Evolutionary conservation across 768 basidiomycete species (phyloP).

Genomic region (Podaxis sp.): DNA sequence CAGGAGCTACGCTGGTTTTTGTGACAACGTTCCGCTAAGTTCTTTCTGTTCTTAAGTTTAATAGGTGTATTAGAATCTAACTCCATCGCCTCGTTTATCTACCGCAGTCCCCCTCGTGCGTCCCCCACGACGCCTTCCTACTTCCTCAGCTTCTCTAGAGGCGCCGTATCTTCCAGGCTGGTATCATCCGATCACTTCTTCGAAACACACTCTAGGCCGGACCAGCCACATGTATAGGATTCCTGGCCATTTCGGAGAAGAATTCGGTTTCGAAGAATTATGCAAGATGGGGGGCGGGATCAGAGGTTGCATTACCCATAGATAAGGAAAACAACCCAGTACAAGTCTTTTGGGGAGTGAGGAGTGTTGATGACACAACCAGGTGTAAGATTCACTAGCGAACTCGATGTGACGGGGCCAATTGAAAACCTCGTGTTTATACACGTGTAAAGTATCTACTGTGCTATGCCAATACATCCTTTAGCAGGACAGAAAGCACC

Average conservation of each 20-base stretch:
- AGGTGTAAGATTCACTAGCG: too few species aligned
- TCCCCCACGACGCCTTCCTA: constrained; percentile 68
- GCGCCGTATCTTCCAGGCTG: constrained; percentile 81
- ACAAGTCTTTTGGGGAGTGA: too few species aligned
- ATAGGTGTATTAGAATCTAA: constrained; percentile 76
- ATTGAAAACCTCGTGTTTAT: too few species aligned
- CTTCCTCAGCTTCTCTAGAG: constrained; percentile 61
- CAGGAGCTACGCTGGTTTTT: constrained; percentile 26
- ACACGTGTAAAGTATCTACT: too few species aligned
- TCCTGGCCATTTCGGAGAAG: constrained; percentile 95
- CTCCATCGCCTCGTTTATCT: constrained; percentile 94
- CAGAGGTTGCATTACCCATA: constrained; percentile 30
- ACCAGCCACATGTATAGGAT: constrained; percentile 90
- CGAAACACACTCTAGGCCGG: constrained; percentile 82
- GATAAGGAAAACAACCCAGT: too few species aligned
- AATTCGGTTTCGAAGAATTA: constrained; percentile 90
- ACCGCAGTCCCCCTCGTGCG: constrained; percentile 83
- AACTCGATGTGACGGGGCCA: too few species aligned
- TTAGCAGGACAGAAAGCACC: too few species aligned
- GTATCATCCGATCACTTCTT: constrained; percentile 94
- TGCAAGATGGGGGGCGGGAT: constrained; percentile 76
- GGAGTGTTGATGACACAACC: too few species aligned
- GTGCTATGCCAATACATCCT: too few species aligned
- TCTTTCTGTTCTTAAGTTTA: constrained; percentile 47
- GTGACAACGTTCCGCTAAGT: constrained; percentile 8